Percentiles rank a stretch among this genome's conserved stretches.
These are phyloP conservation scores for Mycothermus thermophilus DNA, from an alignment of 495 filamentous ascomycete genomes.

Conservation along the genomic window DNA sequence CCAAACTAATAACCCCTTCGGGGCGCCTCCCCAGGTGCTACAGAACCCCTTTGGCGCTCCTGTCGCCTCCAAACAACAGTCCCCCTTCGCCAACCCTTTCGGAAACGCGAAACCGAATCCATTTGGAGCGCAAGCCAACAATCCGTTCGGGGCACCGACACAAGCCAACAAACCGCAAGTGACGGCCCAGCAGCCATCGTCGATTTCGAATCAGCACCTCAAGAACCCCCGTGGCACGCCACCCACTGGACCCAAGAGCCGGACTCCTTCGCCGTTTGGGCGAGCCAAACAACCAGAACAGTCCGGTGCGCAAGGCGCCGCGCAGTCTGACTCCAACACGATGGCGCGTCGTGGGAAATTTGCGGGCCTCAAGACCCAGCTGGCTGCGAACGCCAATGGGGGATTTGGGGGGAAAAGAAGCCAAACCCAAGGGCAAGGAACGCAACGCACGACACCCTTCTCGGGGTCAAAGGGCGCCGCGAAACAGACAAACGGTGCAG, in stretches of 20 bases:
- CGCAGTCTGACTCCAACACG: constrained; percentile 1
- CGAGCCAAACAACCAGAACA: constrained; percentile 1
- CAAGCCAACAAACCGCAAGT: too few relatives aligned
- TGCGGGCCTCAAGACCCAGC: constrained; percentile 1
- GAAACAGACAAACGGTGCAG: not conserved
- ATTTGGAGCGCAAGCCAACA: constrained; percentile 6
- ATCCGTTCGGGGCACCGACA: constrained; percentile 7
- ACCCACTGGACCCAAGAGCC: too few relatives aligned
- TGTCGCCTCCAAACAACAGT: not conserved
- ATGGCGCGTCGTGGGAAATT: constrained; percentile 2
- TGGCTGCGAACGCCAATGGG: not conserved
- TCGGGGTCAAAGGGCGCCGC: not conserved
- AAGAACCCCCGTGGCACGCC: constrained; percentile 1
- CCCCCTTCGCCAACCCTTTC: not conserved
- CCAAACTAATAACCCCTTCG: constrained; percentile 19
- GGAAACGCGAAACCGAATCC: not conserved
- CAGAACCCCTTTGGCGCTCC: constrained; percentile 7
- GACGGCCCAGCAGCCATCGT: too few relatives aligned
- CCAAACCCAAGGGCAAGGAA: not conserved
- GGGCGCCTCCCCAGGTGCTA: constrained; percentile 8
- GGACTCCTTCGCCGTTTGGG: constrained; percentile 6
- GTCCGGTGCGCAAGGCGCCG: not conserved
- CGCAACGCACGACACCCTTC: not conserved
- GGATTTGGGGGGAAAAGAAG: constrained; percentile 5
- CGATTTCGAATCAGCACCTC: too few relatives aligned